Evolutionary conservation across 257 asterid species (phyloP).

Genomic region (Solanum clarkiae): DNA sequence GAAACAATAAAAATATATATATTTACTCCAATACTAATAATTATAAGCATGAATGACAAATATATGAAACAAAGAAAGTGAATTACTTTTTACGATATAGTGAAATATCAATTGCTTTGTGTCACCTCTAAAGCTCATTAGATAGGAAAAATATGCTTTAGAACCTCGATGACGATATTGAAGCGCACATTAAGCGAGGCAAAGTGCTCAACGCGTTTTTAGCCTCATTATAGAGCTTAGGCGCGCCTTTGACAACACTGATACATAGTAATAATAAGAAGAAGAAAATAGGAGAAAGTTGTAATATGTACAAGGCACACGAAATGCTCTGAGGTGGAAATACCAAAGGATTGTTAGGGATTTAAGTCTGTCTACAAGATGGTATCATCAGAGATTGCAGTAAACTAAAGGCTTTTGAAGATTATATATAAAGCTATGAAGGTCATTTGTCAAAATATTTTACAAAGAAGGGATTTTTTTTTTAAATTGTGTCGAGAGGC

Average conservation of each 20-base stretch:
- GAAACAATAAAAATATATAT: background rate
- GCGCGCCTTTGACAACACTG: background rate
- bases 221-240: background rate
- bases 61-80: background rate
- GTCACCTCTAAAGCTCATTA: background rate
- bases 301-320: background rate
- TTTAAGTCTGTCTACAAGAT: background rate
- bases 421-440: background rate
- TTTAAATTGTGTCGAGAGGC: background rate
- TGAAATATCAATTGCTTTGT: background rate
- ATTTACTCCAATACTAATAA: background rate
- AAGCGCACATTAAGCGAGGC: background rate
- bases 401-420: background rate
- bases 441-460: background rate
- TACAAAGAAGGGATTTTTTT: background rate
- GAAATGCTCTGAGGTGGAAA: background rate
- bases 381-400: background rate
- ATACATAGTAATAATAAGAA: background rate
- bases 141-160: background rate
- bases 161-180: background rate
- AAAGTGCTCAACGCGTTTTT: background rate
- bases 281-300: background rate
- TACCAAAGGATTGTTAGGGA: background rate
- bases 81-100: background rate
- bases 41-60: background rate